phyloP scores from a whole-genome alignment of 108 stramenopile genomes.

The Nitzschia sp. region DNA sequence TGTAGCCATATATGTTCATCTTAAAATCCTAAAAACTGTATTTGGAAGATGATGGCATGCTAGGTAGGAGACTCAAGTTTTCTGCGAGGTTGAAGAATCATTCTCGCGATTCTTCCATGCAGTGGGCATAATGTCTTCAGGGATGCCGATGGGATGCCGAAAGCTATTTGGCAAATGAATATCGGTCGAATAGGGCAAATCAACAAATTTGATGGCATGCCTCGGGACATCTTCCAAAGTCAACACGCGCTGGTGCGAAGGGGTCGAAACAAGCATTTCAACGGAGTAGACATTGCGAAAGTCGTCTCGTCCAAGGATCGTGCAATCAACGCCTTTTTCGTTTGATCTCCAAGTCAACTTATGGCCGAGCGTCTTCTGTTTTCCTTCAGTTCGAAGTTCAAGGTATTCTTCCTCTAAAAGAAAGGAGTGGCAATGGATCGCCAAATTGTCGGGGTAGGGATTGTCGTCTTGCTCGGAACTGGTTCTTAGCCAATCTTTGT shows the following conservation, averaged over 20 bases:
- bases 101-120: constrained; percentile 39
- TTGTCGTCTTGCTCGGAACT: background rate
- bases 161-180: constrained; percentile 27
- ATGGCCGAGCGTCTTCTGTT: background rate
- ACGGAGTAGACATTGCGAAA: background rate
- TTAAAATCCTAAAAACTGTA: too few species aligned
- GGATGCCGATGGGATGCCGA: constrained; percentile 44
- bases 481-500: background rate
- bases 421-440: background rate
- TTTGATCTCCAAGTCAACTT: background rate
- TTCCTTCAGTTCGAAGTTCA: background rate
- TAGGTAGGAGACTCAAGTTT: too few species aligned
- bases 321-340: background rate
- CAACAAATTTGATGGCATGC: constrained; percentile 16
- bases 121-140: constrained; percentile 40
- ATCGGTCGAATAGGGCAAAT: constrained; percentile 31
- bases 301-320: background rate
- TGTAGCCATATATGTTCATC: too few species aligned
- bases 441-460: background rate
- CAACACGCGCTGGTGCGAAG: too few species aligned
- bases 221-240: background rate
- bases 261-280: too few species aligned
- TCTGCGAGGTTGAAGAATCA: too few species aligned
- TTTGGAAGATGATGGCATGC: too few species aligned
- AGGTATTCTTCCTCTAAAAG: background rate